Evolutionary conservation across 306 rosid genomes (phyloP).

Genomic region (Vicia villosa): DNA sequence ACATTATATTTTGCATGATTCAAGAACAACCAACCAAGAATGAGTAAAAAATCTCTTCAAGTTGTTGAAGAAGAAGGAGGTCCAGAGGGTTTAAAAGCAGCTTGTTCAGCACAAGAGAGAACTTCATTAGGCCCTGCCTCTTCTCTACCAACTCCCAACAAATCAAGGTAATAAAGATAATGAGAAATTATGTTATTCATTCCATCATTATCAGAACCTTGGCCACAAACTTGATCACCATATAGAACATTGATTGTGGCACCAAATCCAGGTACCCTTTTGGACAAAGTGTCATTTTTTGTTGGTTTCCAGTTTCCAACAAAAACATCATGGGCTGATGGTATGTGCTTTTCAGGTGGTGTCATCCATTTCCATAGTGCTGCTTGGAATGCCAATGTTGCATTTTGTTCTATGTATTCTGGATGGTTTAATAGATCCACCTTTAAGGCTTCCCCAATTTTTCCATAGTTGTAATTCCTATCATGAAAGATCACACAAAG

Average conservation of each 20-base stretch:
- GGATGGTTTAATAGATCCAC: slow-evolving; percentile 82
- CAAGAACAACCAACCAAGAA: slow-evolving; percentile 25
- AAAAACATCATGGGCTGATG: slow-evolving; percentile 82
- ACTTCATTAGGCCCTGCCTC: slow-evolving; percentile 76
- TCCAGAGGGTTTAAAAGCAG: slow-evolving; percentile 59
- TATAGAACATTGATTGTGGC: slow-evolving; percentile 79
- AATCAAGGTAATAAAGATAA: slow-evolving; percentile 80
- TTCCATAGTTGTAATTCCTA: slow-evolving; percentile 95
- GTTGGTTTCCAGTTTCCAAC: slow-evolving; percentile 93
- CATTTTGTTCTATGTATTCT: slow-evolving; percentile 90
- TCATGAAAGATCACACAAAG: not conserved
- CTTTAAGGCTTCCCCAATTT: slow-evolving; percentile 71
- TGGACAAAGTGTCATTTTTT: slow-evolving; percentile 79
- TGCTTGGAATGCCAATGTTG: slow-evolving; percentile 86
- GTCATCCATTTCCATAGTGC: slow-evolving; percentile 92
- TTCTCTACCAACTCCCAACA: slow-evolving; percentile 75
- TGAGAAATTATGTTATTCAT: slow-evolving; percentile 88
- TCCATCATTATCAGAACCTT: slow-evolving; percentile 64
- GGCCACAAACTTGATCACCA: slow-evolving; percentile 67
- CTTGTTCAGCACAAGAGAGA: slow-evolving; percentile 79
- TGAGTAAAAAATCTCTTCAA: slow-evolving; percentile 39
- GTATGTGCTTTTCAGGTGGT: slow-evolving; percentile 75
- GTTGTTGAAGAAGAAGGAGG: slow-evolving; percentile 48
- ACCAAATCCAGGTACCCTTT: slow-evolving; percentile 90
- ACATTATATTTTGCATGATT: slow-evolving; percentile 7